These are phyloP conservation scores for Penicillium cataractarum DNA, from an alignment of 495 filamentous ascomycete genomes.

Conservation along the genomic window DNA sequence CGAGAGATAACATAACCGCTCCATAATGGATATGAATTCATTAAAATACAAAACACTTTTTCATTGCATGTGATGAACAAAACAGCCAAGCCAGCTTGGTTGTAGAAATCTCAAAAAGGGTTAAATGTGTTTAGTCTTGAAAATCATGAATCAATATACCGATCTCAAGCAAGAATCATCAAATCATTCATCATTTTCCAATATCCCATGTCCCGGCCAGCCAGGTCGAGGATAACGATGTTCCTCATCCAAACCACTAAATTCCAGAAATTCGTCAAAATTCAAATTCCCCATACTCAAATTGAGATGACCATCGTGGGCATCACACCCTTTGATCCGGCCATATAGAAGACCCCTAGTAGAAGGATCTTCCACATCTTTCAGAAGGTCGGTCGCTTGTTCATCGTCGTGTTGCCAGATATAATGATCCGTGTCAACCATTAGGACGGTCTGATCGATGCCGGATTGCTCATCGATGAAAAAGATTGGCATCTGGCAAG, in stretches of 20 bases:
- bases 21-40: background rate
- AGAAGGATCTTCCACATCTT: conserved; percentile 5
- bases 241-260: conserved; percentile 9
- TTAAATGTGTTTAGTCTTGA: background rate
- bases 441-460: conserved; percentile 10
- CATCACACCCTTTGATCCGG: conserved; percentile 12
- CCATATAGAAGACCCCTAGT: conserved; percentile 13
- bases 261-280: conserved; percentile 10
- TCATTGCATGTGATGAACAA: background rate
- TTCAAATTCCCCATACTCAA: conserved; percentile 10
- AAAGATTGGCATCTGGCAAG: conserved; percentile 6
- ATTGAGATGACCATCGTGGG: conserved; percentile 4
- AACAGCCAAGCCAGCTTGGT: background rate
- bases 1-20: background rate
- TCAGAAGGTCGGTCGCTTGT: conserved; percentile 6
- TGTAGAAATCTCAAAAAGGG: background rate
- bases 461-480: conserved; percentile 20
- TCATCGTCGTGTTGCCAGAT: background rate
- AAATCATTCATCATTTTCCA: conserved; percentile 3
- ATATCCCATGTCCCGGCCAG: conserved; percentile 14
- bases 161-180: background rate
- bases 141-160: background rate
- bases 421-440: conserved; percentile 2
- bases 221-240: conserved; percentile 12
- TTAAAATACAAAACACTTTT: background rate